Evolutionary conservation across 768 basidiomycete genomes (phyloP).

Genomic region (Termitomyces sp.): DNA sequence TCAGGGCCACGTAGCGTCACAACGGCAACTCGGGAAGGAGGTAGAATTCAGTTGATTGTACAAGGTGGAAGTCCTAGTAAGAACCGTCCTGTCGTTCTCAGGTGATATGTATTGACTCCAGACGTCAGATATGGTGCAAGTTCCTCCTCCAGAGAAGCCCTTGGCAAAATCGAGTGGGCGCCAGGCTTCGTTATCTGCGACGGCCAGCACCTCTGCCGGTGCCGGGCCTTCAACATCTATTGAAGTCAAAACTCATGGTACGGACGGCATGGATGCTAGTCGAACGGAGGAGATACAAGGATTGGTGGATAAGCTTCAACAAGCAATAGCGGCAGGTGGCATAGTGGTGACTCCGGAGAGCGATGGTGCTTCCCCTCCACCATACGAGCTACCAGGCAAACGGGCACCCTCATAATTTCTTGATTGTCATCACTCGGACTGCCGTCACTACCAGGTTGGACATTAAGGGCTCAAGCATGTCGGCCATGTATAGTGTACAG

Average conservation of each 20-base stretch:
- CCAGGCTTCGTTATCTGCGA: not conserved
- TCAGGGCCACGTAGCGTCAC: not conserved
- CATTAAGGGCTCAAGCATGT: too few relatives aligned
- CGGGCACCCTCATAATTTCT: too few relatives aligned
- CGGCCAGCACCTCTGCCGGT: not conserved
- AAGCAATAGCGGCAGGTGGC: not conserved
- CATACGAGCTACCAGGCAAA: not conserved
- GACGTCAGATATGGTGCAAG: not conserved
- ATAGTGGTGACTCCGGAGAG: not conserved
- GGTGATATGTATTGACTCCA: too few relatives aligned
- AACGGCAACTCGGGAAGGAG: not conserved
- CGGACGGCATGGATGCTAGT: not conserved
- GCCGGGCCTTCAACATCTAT: too few relatives aligned
- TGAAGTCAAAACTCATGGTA: too few relatives aligned
- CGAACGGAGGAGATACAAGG: not conserved
- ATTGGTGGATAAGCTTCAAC: not conserved
- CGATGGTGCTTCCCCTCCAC: not conserved
- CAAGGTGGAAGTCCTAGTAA: not conserved
- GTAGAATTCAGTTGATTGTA: not conserved
- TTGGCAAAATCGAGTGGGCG: not conserved
- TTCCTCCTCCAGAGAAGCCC: not conserved
- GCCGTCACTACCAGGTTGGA: too few relatives aligned
- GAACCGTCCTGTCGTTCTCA: too few relatives aligned
- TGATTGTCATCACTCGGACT: too few relatives aligned
- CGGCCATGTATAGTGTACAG: too few relatives aligned